These are phyloP conservation scores for Starmera pachycereana DNA, from an alignment of 805 yeast genomes.

Conservation along the genomic window DNA sequence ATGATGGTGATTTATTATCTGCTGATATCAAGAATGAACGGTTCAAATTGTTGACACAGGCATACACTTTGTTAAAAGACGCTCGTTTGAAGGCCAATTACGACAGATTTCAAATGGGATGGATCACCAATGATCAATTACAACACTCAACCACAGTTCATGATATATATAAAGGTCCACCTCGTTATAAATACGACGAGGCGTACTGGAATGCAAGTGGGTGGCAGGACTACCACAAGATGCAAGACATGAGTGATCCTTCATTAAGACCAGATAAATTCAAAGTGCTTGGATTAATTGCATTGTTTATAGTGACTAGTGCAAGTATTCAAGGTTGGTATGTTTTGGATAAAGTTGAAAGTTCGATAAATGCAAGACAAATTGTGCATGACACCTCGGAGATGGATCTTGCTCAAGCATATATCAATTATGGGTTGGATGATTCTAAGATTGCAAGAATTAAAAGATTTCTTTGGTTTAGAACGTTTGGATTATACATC, in stretches of 20 bases:
- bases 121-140: slow-evolving; percentile 27
- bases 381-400: slow-evolving; percentile 31
- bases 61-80: slow-evolving; percentile 46
- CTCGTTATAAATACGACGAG: slow-evolving; percentile 16
- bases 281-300: slow-evolving; percentile 33
- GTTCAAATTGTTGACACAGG: slow-evolving; percentile 45
- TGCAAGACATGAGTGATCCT: slow-evolving; percentile 20
- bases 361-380: slow-evolving; percentile 20
- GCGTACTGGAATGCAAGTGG: slow-evolving; percentile 51
- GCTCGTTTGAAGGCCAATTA: slow-evolving; percentile 32
- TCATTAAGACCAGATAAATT: slow-evolving; percentile 26
- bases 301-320: slow-evolving; percentile 26
- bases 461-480: slow-evolving; percentile 47
- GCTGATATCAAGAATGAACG: slow-evolving; percentile 22
- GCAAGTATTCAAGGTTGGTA: slow-evolving; percentile 31
- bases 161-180: slow-evolving; percentile 20
- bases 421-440: slow-evolving; percentile 43
- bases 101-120: slow-evolving; percentile 36
- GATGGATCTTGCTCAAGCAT: slow-evolving; percentile 29
- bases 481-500: slow-evolving; percentile 26
- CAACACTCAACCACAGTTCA: slow-evolving; percentile 11
- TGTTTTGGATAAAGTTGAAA: slow-evolving; percentile 28
- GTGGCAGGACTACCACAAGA: slow-evolving; percentile 49
- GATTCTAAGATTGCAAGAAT: slow-evolving; percentile 38
- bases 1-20: slow-evolving; percentile 22